Conservation (phyloP, 1,284 basidiomycete species). For the Sanghuangporus baumii region DNA sequence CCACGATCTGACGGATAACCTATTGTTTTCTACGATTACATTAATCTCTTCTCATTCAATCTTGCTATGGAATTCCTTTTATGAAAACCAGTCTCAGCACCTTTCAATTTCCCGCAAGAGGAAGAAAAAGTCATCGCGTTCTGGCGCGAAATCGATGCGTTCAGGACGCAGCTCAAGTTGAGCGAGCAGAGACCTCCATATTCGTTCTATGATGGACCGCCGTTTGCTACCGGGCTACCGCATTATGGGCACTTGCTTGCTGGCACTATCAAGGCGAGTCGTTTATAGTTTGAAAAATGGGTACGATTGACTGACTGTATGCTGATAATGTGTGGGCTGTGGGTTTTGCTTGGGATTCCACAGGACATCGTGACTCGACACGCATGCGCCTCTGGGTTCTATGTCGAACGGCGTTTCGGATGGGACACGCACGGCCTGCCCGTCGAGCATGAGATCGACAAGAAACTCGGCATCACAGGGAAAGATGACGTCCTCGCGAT, state of each 20-base stretch:
- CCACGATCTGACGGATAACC: neutral
- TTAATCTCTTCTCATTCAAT: neutral
- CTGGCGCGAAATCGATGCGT: constrained; percentile 98
- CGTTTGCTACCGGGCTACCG: constrained; percentile 95
- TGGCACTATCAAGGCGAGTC: constrained; percentile 90
- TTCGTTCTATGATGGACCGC: constrained; percentile 97
- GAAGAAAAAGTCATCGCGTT: constrained; percentile 90
- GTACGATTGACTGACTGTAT: neutral
- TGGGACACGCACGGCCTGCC: constrained; percentile 99
- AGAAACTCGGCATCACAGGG: constrained; percentile 88
- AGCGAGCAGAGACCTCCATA: constrained; percentile 86
- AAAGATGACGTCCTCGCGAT: constrained; percentile 93
- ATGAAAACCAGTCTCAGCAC: constrained; percentile 19
- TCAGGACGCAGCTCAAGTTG: constrained; percentile 89
- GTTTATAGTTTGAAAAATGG: neutral
- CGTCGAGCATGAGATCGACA: constrained; percentile 99
- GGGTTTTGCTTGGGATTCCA: neutral
- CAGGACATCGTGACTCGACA: constrained; percentile 96
- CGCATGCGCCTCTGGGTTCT: constrained; percentile 89
- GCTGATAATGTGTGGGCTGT: neutral
- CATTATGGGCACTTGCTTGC: constrained; percentile 92
- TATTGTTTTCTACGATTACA: neutral
- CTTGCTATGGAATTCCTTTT: neutral
- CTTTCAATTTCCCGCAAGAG: constrained; percentile 87
- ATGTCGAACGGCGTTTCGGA: constrained; percentile 94